Percentiles rank a stretch among this genome's conserved stretches.
Evolutionary conservation across 2,329 filamentous ascomycete species (phyloP).

Genomic region (Sphaerulina vaccinii): DNA sequence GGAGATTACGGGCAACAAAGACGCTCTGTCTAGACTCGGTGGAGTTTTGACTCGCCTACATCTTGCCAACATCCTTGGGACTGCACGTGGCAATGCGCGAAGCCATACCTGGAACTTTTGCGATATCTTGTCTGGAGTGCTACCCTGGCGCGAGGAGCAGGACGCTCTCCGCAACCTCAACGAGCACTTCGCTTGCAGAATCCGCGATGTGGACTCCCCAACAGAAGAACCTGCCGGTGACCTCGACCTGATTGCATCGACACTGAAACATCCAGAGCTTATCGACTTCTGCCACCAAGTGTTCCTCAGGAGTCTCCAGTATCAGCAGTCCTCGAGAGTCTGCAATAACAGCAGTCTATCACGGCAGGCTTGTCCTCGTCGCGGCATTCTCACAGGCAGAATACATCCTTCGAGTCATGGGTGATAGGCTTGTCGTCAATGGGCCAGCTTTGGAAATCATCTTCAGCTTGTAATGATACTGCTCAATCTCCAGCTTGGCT

Average conservation of each 20-base stretch:
- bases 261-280: not conserved
- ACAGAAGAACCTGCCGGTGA: not conserved
- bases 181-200: not conserved
- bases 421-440: too few relatives aligned
- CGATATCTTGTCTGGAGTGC: too few relatives aligned
- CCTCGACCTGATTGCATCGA: not conserved
- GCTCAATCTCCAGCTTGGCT: constrained; percentile 21
- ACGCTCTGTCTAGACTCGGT: not conserved
- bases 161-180: not conserved
- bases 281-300: not conserved
- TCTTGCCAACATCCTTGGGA: too few relatives aligned
- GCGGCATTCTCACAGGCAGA: too few relatives aligned
- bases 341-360: too few relatives aligned
- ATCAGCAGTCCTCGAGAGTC: too few relatives aligned
- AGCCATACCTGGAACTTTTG: too few relatives aligned
- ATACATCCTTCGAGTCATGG: too few relatives aligned
- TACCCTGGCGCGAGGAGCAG: not conserved
- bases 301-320: not conserved
- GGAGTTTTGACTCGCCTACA: not conserved
- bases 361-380: too few relatives aligned
- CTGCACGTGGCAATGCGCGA: too few relatives aligned
- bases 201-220: not conserved
- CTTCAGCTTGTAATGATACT: not conserved
- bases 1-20: not conserved
- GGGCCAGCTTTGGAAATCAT: not conserved